A percentile compares a stretch with the other conserved stretches of the same genome.
Conservation (phyloP, 73 alveolate genomes). For the Paramecium biaurelia region DNA sequence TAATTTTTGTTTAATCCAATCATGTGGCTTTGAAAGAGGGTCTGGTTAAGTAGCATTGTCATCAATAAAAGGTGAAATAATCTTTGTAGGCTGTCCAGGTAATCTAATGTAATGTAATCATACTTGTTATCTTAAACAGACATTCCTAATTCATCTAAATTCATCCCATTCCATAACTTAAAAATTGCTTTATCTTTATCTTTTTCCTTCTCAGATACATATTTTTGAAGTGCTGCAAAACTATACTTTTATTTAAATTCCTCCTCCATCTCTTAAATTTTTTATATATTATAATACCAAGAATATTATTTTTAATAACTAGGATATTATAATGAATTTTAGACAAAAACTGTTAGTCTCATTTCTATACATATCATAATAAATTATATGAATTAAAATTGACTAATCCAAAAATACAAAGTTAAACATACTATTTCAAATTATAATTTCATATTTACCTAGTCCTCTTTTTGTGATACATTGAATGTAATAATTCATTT, state of each 20-base stretch:
- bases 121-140: background rate
- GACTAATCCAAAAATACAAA: too few relatives aligned
- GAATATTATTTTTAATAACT: too few relatives aligned
- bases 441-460: too few relatives aligned
- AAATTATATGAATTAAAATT: too few relatives aligned
- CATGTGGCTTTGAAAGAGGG: conserved; percentile 9
- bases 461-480: too few relatives aligned
- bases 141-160: background rate
- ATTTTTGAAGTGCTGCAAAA: background rate
- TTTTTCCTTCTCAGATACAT: background rate
- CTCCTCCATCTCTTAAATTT: background rate
- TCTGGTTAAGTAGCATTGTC: conserved; percentile 8
- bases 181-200: background rate
- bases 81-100: background rate
- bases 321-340: too few relatives aligned
- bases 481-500: background rate
- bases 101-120: background rate
- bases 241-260: background rate
- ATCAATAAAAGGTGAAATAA: conserved; percentile 16
- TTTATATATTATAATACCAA: background rate
- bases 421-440: too few relatives aligned
- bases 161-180: background rate
- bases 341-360: too few relatives aligned
- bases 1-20: background rate
- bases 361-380: too few relatives aligned